Base-by-base conservation (phyloP, 257 asterid genomes). In the Fraxinus quadrangulata region DNA sequence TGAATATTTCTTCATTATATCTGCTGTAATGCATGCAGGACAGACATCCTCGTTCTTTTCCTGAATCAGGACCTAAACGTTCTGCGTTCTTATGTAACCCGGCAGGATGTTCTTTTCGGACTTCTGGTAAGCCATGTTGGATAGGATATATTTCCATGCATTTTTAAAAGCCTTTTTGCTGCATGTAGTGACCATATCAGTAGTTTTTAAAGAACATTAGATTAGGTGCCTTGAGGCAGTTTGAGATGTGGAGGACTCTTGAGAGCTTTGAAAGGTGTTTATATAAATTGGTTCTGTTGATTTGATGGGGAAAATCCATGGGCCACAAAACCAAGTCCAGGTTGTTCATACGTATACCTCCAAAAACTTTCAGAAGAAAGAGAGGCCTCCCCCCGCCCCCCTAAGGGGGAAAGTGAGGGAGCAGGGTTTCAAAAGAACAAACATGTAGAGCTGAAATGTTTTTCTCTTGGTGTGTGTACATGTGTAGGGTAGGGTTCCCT, bases 1-100 rank as follows among this genome's bases (percentile, higher is more conserved):
- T 74, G 82, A 77, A 71, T 73, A 70, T 42, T 72, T 65, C 76
- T 51, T 79, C 59, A 37, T 77, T 80, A 59, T 81, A 70, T 77
- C 82, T 81, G 71, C 73, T 81, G 71, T 87, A 81, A 86, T 80
- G 87, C 86, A 77, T 93, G 94, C 96, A 95, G 99, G 94, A 89
- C 94, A 90, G 97, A 93, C 86, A 90, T 95, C 87, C 94, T 95
- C 79, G 83, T 90, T 86, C 92, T 88, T 81, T 90, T 87, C 82
- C 88, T 91, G 88, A 90, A 87, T 81, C 92, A 89, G 80, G 99
- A 95, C 80, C 78, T 97, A 69, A 91, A 85, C 80, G 92, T 93
- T 63, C 80, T 95, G 86, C 99, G 99, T 16, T 82, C 91, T 75
- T 85, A 90, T 85, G 91, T 90, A 31, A 78, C 88, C 78, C 89